Percentiles rank a stretch among this genome's conserved stretches.
These are phyloP conservation scores for Lentinula sp. DNA, from an alignment of 768 basidiomycete species.

Conservation along the genomic window DNA sequence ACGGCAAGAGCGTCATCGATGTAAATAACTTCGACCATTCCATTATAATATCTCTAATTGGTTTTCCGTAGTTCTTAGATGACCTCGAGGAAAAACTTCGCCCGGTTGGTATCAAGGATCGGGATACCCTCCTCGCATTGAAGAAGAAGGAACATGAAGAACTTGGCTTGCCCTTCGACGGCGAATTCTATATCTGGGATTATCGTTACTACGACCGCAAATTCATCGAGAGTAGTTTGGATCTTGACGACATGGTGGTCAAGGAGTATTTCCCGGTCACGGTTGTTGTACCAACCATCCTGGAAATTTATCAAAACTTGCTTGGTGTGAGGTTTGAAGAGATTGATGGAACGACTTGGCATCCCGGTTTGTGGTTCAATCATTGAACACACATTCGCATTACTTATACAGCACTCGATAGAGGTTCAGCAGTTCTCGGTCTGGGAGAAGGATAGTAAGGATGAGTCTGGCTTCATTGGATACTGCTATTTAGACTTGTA, in stretches of 20 bases:
- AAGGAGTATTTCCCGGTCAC: slow-evolving; percentile 90
- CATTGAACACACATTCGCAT: neutral
- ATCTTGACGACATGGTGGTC: slow-evolving; percentile 70
- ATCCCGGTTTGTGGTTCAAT: slow-evolving; percentile 48
- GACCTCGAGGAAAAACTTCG: slow-evolving; percentile 70
- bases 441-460: slow-evolving; percentile 74
- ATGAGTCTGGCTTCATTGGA: slow-evolving; percentile 69
- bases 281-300: slow-evolving; percentile 75
- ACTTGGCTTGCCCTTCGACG: slow-evolving; percentile 57
- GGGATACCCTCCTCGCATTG: slow-evolving; percentile 56
- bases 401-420: slow-evolving; percentile 13
- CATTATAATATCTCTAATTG: neutral
- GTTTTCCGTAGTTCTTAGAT: slow-evolving; percentile 54
- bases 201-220: slow-evolving; percentile 71
- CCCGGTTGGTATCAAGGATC: slow-evolving; percentile 67
- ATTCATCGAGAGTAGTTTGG: slow-evolving; percentile 59
- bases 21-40: slow-evolving; percentile 25
- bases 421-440: slow-evolving; percentile 84
- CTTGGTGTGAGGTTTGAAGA: slow-evolving; percentile 72
- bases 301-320: slow-evolving; percentile 78
- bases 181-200: slow-evolving; percentile 79
- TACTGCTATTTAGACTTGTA: slow-evolving; percentile 87
- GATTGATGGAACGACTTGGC: slow-evolving; percentile 66
- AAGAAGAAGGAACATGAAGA: slow-evolving; percentile 71
- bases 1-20: slow-evolving; percentile 49